phyloP scores from a whole-genome alignment of 371 early-diverging fungal species.

The Apophysomyces sp. region DNA sequence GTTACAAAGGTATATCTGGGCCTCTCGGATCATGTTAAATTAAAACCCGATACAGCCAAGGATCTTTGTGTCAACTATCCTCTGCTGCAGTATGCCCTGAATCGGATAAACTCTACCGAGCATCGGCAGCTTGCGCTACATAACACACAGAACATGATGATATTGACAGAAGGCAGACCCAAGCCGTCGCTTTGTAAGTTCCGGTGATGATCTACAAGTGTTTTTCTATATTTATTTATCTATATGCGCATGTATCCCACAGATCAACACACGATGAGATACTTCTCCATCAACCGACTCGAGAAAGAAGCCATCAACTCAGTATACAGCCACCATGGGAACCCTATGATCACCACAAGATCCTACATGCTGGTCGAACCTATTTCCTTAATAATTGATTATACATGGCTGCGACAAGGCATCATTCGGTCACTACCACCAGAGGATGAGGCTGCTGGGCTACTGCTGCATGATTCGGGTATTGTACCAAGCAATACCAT shows the following conservation, averaged over 20 bases:
- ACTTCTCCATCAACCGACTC: conserved; percentile 57
- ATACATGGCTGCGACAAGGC: conserved; percentile 67
- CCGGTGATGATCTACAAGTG: conserved; percentile 10
- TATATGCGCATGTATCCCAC: conserved; percentile 5
- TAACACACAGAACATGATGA: conserved; percentile 66
- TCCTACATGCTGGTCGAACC: conserved; percentile 78
- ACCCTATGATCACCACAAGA: conserved; percentile 79
- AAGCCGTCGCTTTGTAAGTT: conserved; percentile 57
- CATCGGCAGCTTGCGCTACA: conserved; percentile 53
- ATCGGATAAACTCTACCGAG: conserved; percentile 34
- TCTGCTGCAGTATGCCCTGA: conserved; percentile 78
- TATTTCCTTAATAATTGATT: conserved; percentile 62
- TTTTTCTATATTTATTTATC: conserved; percentile 3
- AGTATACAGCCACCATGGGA: conserved; percentile 72
- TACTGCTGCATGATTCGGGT: conserved; percentile 79
- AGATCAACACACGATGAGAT: conserved; percentile 43
- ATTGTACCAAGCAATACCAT: conserved; percentile 77
- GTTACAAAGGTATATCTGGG: conserved; percentile 57
- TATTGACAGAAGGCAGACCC: conserved; percentile 72
- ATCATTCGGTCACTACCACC: conserved; percentile 56
- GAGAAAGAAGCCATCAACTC: conserved; percentile 68
- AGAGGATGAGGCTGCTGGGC: conserved; percentile 53
- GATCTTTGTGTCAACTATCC: conserved; percentile 72
- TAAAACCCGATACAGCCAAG: conserved; percentile 52
- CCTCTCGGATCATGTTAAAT: no score